Evolutionary conservation across 331 rosid genomes (phyloP).

Genomic region (Rhamnella rubrinervis): DNA sequence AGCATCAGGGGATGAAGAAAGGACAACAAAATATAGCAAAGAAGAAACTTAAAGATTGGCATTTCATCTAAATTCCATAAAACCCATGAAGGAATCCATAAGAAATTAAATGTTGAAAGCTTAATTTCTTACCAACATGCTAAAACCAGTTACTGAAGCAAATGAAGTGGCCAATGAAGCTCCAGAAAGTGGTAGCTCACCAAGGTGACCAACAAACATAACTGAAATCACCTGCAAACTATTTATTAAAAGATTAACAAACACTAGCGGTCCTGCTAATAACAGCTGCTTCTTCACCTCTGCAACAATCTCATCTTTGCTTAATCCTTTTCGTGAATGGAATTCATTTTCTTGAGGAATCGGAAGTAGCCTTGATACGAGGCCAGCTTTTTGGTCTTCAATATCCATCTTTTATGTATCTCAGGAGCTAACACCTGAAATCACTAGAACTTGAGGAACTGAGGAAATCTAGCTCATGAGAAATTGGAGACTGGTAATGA

Average conservation of each 20-base stretch:
- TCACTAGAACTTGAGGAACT: no score
- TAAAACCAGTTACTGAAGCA: conserved; percentile 44
- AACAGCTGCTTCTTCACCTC: conserved; percentile 33
- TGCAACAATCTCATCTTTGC: conserved; percentile 8
- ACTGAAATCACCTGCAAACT: conserved; percentile 44
- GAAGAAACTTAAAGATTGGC: neutral
- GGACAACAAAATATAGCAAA: neutral
- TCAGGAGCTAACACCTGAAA: neutral
- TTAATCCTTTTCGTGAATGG: neutral
- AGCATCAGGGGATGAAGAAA: neutral
- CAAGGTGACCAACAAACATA: conserved; percentile 49
- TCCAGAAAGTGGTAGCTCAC: conserved; percentile 39
- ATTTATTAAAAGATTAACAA: conserved; percentile 28
- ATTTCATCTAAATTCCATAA: neutral
- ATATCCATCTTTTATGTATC: conserved; percentile 13
- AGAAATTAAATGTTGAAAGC: neutral
- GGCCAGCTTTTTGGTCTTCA: conserved; percentile 22
- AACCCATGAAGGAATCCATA: neutral
- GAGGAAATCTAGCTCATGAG: no score
- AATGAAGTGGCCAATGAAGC: conserved; percentile 56
- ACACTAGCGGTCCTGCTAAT: conserved; percentile 36
- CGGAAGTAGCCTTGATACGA: conserved; percentile 26
- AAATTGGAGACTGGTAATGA: no score
- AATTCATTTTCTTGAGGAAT: neutral
- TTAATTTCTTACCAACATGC: conserved; percentile 30